A percentile compares a stretch with the other conserved stretches of the same genome.
These are phyloP conservation scores for Zymoseptoria ardabiliae DNA, from an alignment of 2,329 filamentous ascomycete species.

Conservation along the genomic window DNA sequence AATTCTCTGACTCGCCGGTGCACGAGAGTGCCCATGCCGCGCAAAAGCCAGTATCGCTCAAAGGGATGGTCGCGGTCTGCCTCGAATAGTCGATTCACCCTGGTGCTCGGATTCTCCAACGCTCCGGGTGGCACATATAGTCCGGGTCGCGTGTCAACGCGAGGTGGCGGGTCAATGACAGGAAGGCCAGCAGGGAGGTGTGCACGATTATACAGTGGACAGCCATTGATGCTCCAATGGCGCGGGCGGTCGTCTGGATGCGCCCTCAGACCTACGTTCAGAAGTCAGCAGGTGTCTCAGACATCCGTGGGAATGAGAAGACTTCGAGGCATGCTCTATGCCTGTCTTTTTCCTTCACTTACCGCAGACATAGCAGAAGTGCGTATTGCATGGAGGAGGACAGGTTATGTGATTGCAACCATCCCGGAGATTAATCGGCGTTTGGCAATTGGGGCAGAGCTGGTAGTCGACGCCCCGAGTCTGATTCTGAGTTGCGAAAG, in stretches of 20 bases:
- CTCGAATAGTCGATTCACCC: not conserved
- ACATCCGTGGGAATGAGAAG: no score
- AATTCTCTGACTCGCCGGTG: not conserved
- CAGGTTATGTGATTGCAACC: constrained; percentile 17
- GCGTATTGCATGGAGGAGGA: constrained; percentile 4
- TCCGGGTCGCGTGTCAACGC: not conserved
- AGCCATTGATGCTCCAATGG: not conserved
- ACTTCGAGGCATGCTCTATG: no score
- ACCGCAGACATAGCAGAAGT: constrained; percentile 2
- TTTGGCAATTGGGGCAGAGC: constrained; percentile 11
- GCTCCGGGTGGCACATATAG: not conserved
- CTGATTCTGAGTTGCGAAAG: constrained; percentile 2
- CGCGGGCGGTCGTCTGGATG: not conserved
- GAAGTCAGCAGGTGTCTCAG: no score
- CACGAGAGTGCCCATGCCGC: not conserved
- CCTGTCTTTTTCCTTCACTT: no score
- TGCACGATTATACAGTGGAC: not conserved
- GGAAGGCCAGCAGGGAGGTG: not conserved
- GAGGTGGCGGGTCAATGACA: not conserved
- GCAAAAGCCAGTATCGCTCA: not conserved
- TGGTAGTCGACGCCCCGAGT: constrained; percentile 15
- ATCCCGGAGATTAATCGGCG: constrained; percentile 7
- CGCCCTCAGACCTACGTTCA: not conserved
- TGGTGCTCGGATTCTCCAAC: not conserved
- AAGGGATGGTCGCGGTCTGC: not conserved